These are phyloP conservation scores for Fragosphaeria purpurea DNA, from an alignment of 2,329 filamentous ascomycete genomes.

Conservation along the genomic window DNA sequence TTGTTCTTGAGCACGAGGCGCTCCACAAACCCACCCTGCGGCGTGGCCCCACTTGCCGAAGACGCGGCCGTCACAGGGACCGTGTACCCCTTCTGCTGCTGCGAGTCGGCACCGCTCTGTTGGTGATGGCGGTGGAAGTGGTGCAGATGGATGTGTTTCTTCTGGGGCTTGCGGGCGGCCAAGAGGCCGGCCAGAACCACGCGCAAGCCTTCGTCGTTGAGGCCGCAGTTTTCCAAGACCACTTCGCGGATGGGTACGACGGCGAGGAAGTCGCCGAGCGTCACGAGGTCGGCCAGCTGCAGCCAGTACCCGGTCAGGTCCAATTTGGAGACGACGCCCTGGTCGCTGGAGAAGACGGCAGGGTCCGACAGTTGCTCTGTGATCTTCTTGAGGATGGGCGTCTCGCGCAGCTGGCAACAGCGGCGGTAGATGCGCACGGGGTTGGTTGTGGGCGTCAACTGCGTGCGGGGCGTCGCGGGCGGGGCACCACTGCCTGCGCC, in stretches of 20 bases:
- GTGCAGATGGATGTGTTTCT: slow-evolving; percentile 35
- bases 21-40: slow-evolving; percentile 67
- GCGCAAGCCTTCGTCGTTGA: slow-evolving; percentile 78
- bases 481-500: not conserved
- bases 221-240: slow-evolving; percentile 73
- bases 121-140: slow-evolving; percentile 6
- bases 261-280: slow-evolving; percentile 86
- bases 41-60: slow-evolving; percentile 27
- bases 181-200: slow-evolving; percentile 79
- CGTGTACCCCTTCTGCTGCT: slow-evolving; percentile 13
- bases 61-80: slow-evolving; percentile 13
- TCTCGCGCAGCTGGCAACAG: slow-evolving; percentile 89
- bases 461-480: slow-evolving; percentile 35
- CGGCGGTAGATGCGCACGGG: slow-evolving; percentile 86
- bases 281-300: slow-evolving; percentile 72
- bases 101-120: slow-evolving; percentile 12
- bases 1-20: slow-evolving; percentile 86
- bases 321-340: slow-evolving; percentile 71
- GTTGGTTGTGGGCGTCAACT: slow-evolving; percentile 73
- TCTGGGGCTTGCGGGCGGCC: slow-evolving; percentile 60
- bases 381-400: slow-evolving; percentile 82
- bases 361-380: slow-evolving; percentile 74
- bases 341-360: slow-evolving; percentile 52
- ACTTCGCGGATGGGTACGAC: slow-evolving; percentile 85
- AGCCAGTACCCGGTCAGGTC: slow-evolving; percentile 79